Conservation (phyloP, 495 filamentous ascomycete genomes). For the Neurospora sp. region DNA sequence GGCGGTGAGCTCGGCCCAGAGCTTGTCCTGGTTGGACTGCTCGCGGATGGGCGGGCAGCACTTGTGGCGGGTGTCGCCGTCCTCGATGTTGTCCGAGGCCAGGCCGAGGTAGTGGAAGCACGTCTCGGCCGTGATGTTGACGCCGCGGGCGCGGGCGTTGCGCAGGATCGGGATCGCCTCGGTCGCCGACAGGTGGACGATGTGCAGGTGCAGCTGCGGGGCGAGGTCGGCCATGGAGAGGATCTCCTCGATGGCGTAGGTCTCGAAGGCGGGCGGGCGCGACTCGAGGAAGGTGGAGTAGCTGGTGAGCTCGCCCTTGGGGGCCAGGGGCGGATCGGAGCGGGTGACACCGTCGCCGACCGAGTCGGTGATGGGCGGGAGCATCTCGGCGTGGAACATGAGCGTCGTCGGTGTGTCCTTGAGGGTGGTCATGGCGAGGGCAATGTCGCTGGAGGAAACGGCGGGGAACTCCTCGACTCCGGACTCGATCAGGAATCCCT, state of each 20-base stretch:
- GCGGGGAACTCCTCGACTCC: conserved; percentile 95
- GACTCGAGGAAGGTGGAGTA: conserved; percentile 92
- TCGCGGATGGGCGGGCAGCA: conserved; percentile 93
- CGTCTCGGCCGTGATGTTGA: conserved; percentile 93
- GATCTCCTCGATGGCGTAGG: conserved; percentile 80
- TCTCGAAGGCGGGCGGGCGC: conserved; percentile 82
- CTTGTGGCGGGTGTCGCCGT: conserved; percentile 93
- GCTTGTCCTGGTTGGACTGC: conserved; percentile 70
- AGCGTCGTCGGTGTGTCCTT: conserved; percentile 70
- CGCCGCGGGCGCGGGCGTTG: conserved; percentile 62
- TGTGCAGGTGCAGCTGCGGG: conserved; percentile 78
- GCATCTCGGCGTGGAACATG: conserved; percentile 99
- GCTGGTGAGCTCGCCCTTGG: conserved; percentile 61
- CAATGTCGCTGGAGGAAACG: conserved; percentile 69
- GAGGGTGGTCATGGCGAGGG: conserved; percentile 67
- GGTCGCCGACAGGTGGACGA: conserved; percentile 88
- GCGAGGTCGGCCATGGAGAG: conserved; percentile 70
- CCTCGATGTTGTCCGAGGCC: conserved; percentile 71
- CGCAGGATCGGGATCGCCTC: conserved; percentile 86
- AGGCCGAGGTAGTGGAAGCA: conserved; percentile 98
- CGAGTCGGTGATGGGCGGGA: conserved; percentile 74
- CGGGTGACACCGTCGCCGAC: conserved; percentile 69
- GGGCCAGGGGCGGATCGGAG: conserved; percentile 62
- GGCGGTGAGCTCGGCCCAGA: conserved; percentile 73
- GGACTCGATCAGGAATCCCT: conserved; percentile 94